Conservation (phyloP, 208 protist species). For the Endotrypanum monterogeii region DNA sequence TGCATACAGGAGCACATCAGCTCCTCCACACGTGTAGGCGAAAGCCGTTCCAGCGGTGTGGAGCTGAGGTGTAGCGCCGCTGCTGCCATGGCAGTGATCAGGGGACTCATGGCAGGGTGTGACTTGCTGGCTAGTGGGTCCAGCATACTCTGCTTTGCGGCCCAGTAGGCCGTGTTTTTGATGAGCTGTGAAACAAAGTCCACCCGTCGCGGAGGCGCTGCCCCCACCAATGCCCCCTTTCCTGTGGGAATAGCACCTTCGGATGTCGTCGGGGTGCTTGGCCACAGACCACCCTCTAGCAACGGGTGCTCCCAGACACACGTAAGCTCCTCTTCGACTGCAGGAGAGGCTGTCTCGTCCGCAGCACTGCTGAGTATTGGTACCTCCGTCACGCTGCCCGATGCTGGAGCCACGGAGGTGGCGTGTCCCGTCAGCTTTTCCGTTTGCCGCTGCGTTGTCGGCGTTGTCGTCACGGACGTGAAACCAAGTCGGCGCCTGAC, state of each 20-base stretch:
- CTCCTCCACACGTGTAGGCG: conserved; percentile 14
- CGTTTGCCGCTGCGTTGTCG: conserved; percentile 15
- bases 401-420: conserved; percentile 11
- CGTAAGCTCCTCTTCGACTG: conserved; percentile 7
- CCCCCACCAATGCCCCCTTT: background rate
- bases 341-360: background rate
- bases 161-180: conserved; percentile 30
- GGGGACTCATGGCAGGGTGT: conserved; percentile 13
- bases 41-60: conserved; percentile 9
- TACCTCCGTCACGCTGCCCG: background rate
- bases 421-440: conserved; percentile 20
- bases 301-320: conserved; percentile 28
- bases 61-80: conserved; percentile 40
- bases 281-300: conserved; percentile 26
- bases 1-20: conserved; percentile 24
- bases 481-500: conserved; percentile 31
- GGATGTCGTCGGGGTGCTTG: background rate
- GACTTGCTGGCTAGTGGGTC: conserved; percentile 29
- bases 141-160: conserved; percentile 22
- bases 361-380: too few relatives aligned
- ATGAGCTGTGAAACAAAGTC: conserved; percentile 13
- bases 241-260: background rate
- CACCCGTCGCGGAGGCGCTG: background rate
- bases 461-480: conserved; percentile 29
- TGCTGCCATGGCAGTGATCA: conserved; percentile 32